Evolutionary conservation across 2,329 filamentous ascomycete genomes (phyloP).

Genomic region (Diaporthe capsici): DNA sequence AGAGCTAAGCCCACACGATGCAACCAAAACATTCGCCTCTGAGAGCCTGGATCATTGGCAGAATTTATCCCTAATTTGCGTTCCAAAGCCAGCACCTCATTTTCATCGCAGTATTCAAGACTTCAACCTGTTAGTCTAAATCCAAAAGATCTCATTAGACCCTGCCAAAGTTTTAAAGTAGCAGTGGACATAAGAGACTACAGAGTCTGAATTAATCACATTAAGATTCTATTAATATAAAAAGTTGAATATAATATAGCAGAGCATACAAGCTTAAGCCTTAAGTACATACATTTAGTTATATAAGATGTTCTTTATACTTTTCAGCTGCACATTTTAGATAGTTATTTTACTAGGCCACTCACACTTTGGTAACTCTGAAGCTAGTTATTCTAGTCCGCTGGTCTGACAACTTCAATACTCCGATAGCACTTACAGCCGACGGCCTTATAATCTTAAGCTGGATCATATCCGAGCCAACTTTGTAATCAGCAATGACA

Average conservation of each 20-base stretch:
- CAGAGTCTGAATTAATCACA: neutral
- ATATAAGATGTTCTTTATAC: too few species aligned
- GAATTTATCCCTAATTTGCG: neutral
- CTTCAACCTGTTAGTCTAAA: too few species aligned
- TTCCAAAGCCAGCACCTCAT: neutral
- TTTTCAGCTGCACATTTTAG: neutral
- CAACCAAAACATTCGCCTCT: neutral
- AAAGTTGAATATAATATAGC: too few species aligned
- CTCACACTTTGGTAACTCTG: neutral
- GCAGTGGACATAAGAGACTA: neutral
- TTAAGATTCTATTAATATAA: neutral
- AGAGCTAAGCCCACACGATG: slow-evolving; percentile 18
- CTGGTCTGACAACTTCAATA: neutral
- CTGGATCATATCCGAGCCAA: neutral
- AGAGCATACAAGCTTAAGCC: too few species aligned
- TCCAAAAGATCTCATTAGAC: neutral
- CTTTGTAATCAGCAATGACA: neutral
- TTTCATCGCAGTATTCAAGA: neutral
- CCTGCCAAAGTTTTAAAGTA: neutral
- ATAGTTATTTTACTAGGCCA: neutral
- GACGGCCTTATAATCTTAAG: neutral
- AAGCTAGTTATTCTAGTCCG: neutral
- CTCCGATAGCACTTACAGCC: neutral
- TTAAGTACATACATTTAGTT: too few species aligned
- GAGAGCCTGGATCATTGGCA: slow-evolving; percentile 2